Base-by-base conservation (phyloP, 208 protist species). In the Trypanosomatidae sp. region DNA sequence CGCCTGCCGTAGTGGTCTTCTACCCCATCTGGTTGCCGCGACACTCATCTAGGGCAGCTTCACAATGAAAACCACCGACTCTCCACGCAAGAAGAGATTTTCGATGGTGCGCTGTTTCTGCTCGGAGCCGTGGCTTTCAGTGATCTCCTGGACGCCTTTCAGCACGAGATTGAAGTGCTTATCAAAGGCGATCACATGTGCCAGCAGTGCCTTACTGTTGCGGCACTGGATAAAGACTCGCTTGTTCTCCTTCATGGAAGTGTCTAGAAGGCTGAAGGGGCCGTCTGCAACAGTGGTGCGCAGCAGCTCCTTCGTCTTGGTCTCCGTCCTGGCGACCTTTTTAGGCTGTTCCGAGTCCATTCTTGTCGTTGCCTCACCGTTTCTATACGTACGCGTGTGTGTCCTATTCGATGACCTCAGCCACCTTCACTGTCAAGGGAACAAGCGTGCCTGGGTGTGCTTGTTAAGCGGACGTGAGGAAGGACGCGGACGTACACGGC, bases 111-210 rank as follows among this genome's bases (percentile, higher is more conserved):
- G 88, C 66, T 98, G 91, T 74, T 97, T 97, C 77, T 99, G 95
- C 52, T 99, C 98, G 65, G 98, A 95, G 79, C 99, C 99, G 13
- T 91, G 74, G 19, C 58, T 77, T 66, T 80, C 81, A n/a, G 82
- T 85, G 52, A 97, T 73, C 66, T 97, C 92, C 22, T 85, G 82
- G 0, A 93, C 92, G 53, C 93, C 85, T n/a, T 84, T 84, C n/a
- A 99, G 89, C 22, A 99, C 97, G 82, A 99, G 97, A 81, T 99
- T 99, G 79, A 99, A 99, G 88, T 99, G 99, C 53, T 99, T 94
- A 85, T 99, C 99, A 85, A 99, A 99, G 8, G 99, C 99, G 77
- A 99, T 97, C 1, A 99, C 98, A 39, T 94, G 90, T 9, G 89
- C 98, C 33, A 99, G 81, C 9, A 99, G 87, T 77, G 99, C 99